phyloP scores from a whole-genome alignment of 768 basidiomycete species.

The Termitomyces sp. region DNA sequence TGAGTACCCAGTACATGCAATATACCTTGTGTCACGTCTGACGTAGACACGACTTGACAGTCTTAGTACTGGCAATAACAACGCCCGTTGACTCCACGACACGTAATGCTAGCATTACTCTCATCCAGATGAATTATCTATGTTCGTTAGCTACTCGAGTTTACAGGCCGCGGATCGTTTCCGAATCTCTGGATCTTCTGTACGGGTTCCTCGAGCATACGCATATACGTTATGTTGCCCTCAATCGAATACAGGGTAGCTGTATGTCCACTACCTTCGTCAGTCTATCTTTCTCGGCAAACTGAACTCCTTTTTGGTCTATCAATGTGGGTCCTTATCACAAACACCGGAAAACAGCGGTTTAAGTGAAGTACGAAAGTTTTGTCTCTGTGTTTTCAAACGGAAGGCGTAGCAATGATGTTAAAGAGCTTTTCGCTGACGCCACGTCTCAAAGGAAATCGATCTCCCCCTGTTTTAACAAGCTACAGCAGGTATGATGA shows the following conservation, averaged over 20 bases:
- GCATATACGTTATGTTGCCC: slow-evolving; percentile 10
- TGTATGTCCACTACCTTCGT: neutral
- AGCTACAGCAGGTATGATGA: neutral
- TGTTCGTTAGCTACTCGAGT: slow-evolving; percentile 6
- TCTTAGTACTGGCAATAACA: neutral
- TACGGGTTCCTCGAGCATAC: slow-evolving; percentile 5
- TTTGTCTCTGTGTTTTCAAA: neutral
- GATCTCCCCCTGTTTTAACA: slow-evolving; percentile 6
- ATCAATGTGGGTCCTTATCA: neutral
- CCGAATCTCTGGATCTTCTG: slow-evolving; percentile 3
- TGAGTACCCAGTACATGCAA: no score
- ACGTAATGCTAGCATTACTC: slow-evolving; percentile 16
- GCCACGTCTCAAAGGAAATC: neutral
- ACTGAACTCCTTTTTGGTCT: neutral
- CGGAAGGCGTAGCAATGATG: neutral
- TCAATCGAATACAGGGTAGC: neutral
- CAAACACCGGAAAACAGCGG: neutral
- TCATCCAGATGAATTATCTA: slow-evolving; percentile 11
- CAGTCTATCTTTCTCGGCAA: neutral
- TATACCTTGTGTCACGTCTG: neutral
- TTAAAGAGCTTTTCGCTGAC: neutral
- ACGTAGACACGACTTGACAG: neutral
- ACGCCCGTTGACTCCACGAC: slow-evolving; percentile 3
- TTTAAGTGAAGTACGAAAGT: neutral
- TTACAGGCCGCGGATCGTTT: slow-evolving; percentile 18